A percentile compares a stretch with the other conserved stretches of the same genome.
These are phyloP conservation scores for Tarenaya hassleriana DNA, from an alignment of 345 rosid genomes.

Conservation along the genomic window DNA sequence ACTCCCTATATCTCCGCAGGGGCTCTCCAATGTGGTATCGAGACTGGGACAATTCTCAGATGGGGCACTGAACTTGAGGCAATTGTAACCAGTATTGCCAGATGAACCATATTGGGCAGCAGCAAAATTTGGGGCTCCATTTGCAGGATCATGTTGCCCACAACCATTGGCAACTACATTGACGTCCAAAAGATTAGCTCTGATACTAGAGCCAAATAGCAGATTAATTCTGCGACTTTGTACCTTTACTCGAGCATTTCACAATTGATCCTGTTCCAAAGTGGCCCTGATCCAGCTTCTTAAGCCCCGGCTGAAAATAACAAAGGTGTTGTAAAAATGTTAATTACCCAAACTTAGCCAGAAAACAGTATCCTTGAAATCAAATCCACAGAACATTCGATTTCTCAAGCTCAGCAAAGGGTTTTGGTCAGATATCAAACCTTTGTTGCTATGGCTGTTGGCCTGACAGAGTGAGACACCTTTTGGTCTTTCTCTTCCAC, in stretches of 20 bases:
- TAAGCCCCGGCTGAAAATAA: conserved; percentile 22
- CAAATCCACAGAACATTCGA: conserved; percentile 1
- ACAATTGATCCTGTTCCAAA: conserved; percentile 21
- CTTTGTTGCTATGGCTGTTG: conserved; percentile 19
- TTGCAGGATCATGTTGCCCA: no score
- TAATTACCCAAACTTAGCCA: not conserved
- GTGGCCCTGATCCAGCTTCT: conserved; percentile 30
- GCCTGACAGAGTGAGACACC: conserved; percentile 5
- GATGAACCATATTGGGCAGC: conserved; percentile 38
- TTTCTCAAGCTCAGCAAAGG: no score
- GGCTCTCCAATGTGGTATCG: conserved; percentile 42
- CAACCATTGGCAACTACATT: conserved; percentile 25
- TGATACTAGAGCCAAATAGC: conserved; percentile 24
- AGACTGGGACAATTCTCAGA: conserved; percentile 13
- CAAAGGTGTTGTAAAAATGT: not conserved
- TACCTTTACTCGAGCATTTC: conserved; percentile 51
- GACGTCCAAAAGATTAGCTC: conserved; percentile 17
- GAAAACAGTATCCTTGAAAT: not conserved
- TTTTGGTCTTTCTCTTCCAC: conserved; percentile 18
- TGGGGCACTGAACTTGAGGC: conserved; percentile 22
- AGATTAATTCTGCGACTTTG: conserved; percentile 19
- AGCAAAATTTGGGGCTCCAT: conserved; percentile 26
- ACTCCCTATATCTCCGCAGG: conserved; percentile 24
- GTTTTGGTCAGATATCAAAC: conserved; percentile 15
- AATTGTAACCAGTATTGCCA: conserved; percentile 17